Evolutionary conservation across 208 protist species (phyloP), one percentile per base, ranked within the genome.

Genomic region (Crithidia fasciculata): DNA sequence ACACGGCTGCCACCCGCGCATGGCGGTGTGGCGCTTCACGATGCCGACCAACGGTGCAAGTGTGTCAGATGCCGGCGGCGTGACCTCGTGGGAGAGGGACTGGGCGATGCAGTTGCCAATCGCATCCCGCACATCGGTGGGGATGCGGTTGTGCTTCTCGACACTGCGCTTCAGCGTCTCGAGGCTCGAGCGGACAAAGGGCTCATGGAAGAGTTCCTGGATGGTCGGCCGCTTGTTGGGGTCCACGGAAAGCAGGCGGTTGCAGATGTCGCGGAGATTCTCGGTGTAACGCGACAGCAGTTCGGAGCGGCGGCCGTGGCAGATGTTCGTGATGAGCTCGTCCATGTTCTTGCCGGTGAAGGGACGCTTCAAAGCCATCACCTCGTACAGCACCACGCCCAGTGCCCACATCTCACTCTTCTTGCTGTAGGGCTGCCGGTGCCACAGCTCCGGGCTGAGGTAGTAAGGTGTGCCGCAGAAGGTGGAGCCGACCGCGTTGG

Each of bases 341-440:
- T 91, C 86, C 81, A 95, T 89, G 80, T 93, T 97, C n/a, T 82
- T 81, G 44, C 89, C 90, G 37, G 81, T 82, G 75, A 97, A 97
- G 16, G 93, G 89, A 40, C 90, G 93, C 69, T 87, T 84, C 13
- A 94, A 76, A 4, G 87, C 86, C 72, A 95, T 93, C 16, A 97
- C 81, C 59, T 97, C 93, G 69, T 95, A 97, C 43, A 97, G 78
- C 37, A 95, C 83, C 1, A 92, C 88, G 8, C 93, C 93, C 4
- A 98, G 78, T 0, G 92, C 84, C 96, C 96, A 98, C 83, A 98
- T 94, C 71, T 98, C 96, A 44, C 80, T 86, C 80, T 98, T 98
- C 58, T 96, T 90, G 81, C 96, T 97, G 85, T 98, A 98, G 52
- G 90, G 88, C 76, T 91, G 86, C 39, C 92, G 83, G 53, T 94